Conservation (phyloP, 805 yeast species). For the Brettanomyces nanus region DNA sequence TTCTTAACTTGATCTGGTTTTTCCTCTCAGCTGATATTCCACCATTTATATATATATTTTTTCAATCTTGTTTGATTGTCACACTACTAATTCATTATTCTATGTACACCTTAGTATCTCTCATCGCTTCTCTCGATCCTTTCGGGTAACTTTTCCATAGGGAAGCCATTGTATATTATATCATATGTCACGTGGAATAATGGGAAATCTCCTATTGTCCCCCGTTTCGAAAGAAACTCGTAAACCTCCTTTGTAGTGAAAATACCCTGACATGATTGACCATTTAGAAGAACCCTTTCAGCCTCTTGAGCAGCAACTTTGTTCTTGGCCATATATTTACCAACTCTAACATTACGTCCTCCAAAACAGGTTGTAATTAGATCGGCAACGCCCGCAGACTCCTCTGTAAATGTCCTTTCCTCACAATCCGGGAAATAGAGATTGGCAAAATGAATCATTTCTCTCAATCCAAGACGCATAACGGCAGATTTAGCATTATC, state of each 20-base stretch:
- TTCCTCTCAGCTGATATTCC: no score
- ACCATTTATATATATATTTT: no score
- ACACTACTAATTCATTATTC: no score
- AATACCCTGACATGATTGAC: conserved; percentile 95
- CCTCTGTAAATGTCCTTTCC: conserved; percentile 80
- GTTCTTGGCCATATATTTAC: conserved; percentile 73
- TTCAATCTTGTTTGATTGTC: no score
- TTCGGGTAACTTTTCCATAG: conserved; percentile 68
- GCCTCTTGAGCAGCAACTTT: conserved; percentile 72
- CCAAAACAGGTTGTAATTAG: conserved; percentile 96
- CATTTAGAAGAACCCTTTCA: conserved; percentile 81
- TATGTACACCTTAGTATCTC: neutral
- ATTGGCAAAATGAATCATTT: conserved; percentile 79
- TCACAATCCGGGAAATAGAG: conserved; percentile 70
- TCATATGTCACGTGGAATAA: conserved; percentile 72
- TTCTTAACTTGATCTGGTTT: no score
- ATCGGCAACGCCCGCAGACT: conserved; percentile 97
- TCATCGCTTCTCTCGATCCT: conserved; percentile 45
- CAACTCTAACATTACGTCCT: conserved; percentile 94
- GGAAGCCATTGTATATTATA: conserved; percentile 67
- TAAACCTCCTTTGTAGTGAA: conserved; percentile 87
- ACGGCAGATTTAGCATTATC: conserved; percentile 97
- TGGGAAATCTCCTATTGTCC: conserved; percentile 66
- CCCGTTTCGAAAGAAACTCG: conserved; percentile 56
- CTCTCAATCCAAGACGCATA: conserved; percentile 91